Percentiles rank a stretch among this genome's conserved stretches.
Conservation (phyloP, 768 basidiomycete genomes). For the Serendipita sp. region DNA sequence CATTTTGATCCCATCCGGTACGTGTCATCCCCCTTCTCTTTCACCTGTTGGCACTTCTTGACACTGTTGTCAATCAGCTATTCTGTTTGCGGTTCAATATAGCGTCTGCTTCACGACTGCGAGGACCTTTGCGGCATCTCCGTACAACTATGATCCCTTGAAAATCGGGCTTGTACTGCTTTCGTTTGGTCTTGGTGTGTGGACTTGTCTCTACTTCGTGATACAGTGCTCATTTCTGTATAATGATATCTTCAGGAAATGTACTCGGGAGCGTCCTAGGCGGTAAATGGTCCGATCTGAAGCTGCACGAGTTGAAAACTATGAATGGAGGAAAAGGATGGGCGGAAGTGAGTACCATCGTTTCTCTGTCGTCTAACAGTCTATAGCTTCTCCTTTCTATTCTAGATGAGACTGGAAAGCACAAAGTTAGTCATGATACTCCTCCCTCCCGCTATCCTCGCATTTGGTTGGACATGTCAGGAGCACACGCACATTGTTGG, state of each 20-base stretch:
- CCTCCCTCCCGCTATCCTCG: slow-evolving; percentile 42
- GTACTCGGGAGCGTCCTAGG: slow-evolving; percentile 39
- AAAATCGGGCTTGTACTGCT: slow-evolving; percentile 64
- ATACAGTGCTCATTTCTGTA: neutral
- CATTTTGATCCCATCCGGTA: slow-evolving; percentile 51
- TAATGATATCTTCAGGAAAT: slow-evolving; percentile 22
- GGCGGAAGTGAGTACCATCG: slow-evolving; percentile 40
- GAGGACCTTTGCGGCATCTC: slow-evolving; percentile 40
- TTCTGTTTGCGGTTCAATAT: slow-evolving; percentile 58
- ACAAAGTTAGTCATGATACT: slow-evolving; percentile 40
- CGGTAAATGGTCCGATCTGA: slow-evolving; percentile 41
- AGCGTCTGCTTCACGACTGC: slow-evolving; percentile 58
- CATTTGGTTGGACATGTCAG: slow-evolving; percentile 61
- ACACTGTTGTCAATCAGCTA: slow-evolving; percentile 26
- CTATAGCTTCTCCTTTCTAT: neutral
- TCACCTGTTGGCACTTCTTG: neutral
- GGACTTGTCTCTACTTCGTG: neutral
- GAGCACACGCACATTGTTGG: slow-evolving; percentile 47
- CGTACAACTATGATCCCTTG: slow-evolving; percentile 53
- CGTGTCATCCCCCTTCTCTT: slow-evolving; percentile 11
- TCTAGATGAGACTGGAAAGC: slow-evolving; percentile 57
- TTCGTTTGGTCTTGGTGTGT: slow-evolving; percentile 49
- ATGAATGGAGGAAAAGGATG: slow-evolving; percentile 31
- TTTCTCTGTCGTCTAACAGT: neutral
- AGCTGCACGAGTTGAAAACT: slow-evolving; percentile 28